Conservation (phyloP, 2,329 filamentous ascomycete genomes). For the Aureobasidium sp. region DNA sequence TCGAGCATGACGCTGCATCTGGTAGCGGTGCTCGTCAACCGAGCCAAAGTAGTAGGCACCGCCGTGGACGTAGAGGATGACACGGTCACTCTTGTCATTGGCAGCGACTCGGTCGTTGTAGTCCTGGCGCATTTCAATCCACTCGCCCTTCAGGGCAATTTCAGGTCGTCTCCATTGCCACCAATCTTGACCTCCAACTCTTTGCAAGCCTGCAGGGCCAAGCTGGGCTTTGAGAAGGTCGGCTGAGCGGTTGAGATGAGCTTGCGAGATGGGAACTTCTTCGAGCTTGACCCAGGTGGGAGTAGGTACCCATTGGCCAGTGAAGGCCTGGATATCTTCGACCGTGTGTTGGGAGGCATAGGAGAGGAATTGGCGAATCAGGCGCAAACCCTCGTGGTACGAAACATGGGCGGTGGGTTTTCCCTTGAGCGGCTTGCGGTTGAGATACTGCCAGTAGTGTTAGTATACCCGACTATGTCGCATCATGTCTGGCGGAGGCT, state of each 20-base stretch:
- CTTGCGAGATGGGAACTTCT: constrained; percentile 53
- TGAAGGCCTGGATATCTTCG: constrained; percentile 89
- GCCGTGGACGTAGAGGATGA: constrained; percentile 92
- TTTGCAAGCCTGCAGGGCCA: constrained; percentile 63
- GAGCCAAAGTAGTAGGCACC: constrained; percentile 95
- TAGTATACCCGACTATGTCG: not conserved
- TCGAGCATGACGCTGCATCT: constrained; percentile 89
- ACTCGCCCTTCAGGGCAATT: constrained; percentile 67
- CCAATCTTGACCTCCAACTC: constrained; percentile 76
- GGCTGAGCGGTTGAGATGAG: constrained; percentile 59
- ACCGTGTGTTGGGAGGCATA: constrained; percentile 85
- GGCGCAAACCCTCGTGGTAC: constrained; percentile 83
- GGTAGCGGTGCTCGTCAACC: constrained; percentile 94
- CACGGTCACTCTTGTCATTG: constrained; percentile 54
- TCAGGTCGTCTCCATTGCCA: constrained; percentile 76
- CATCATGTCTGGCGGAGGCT: constrained; percentile 23
- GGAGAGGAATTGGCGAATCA: constrained; percentile 76
- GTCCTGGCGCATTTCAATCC: constrained; percentile 91
- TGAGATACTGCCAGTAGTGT: constrained; percentile 56
- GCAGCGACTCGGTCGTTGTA: constrained; percentile 59
- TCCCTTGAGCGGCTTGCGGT: constrained; percentile 63
- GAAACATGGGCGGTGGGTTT: constrained; percentile 86
- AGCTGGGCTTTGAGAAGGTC: constrained; percentile 61
- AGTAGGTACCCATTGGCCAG: constrained; percentile 80
- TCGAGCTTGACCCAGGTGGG: constrained; percentile 82